Evolutionary conservation across 495 filamentous ascomycete species (phyloP), one percentile per base, ranked within the genome.

Genomic region (Xylaria intraflava): DNA sequence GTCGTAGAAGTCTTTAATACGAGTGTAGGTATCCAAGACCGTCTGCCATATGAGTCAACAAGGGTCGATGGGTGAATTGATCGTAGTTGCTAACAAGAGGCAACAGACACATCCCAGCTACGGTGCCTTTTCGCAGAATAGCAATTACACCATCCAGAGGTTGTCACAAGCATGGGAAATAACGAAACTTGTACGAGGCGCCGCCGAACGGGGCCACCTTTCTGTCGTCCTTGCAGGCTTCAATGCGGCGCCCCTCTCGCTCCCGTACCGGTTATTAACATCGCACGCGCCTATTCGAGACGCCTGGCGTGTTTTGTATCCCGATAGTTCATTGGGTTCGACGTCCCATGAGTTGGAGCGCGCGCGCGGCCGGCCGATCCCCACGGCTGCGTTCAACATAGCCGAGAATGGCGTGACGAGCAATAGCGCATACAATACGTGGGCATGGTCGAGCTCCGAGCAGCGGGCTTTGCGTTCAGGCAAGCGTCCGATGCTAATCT

Each of bases 141-240:
- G 96, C 64, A 90, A 87, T 22, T 96, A 97, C 65, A 62, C 89
- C 20, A 90, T 87, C 66, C 94, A 97, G 60, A 86, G 90, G 22
- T 88, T 85, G 4, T 89, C 93, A 0, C 93, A 98, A 68, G 86
- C 93, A n/a, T 98, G 93, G 93, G 88, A 97, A 70, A 90, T 97
- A 43, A 79, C 90, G 29, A 95, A 95, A 70, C 72, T 96, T 7
- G 86, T 96, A 69, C 84, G 90, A 5, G 87, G 82, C 19, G 93
- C 94, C 11, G 79, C 83, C 1, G 90, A 93, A 61, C 77, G 88
- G 5, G 91, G 91, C 1, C 88, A 93, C 66, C 72, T 96, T 6
- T 89, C 89, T 6, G 74, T 97, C 16, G 92, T 82, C 11, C 65
- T 94, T 6, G 93, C 93, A 20, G 93, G 96, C 69, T 96, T 97